Percentiles rank a stretch among this genome's conserved stretches.
These are phyloP conservation scores for Cruciata laevipes DNA, from an alignment of 257 asterid species.

Conservation along the genomic window DNA sequence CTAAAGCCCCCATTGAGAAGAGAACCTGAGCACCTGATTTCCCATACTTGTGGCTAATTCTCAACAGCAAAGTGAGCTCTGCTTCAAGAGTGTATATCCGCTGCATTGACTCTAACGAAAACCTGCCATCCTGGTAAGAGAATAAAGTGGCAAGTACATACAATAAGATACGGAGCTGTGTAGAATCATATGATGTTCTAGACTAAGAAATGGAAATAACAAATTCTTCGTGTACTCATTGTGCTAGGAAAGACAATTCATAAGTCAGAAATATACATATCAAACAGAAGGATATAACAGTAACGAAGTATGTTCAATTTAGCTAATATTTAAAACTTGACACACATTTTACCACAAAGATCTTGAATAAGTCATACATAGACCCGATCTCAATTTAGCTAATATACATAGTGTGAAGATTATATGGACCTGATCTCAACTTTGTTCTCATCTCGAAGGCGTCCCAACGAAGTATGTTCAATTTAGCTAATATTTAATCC, in stretches of 20 bases:
- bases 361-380: too few species aligned
- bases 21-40: slow-evolving; percentile 81
- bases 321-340: not conserved
- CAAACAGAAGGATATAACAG: not conserved
- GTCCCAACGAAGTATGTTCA: not conserved
- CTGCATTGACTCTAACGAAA: slow-evolving; percentile 79
- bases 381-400: too few species aligned
- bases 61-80: slow-evolving; percentile 62
- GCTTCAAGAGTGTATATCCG: slow-evolving; percentile 90
- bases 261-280: not conserved
- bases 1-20: slow-evolving; percentile 85
- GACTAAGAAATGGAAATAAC: not conserved
- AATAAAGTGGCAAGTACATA: slow-evolving; percentile 1
- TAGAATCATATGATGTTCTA: not conserved
- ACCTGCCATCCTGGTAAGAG: slow-evolving; percentile 59
- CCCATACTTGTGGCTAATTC: slow-evolving; percentile 87
- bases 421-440: not conserved
- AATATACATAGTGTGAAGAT: too few species aligned
- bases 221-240: not conserved
- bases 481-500: not conserved
- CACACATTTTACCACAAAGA: too few species aligned
- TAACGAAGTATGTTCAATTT: not conserved
- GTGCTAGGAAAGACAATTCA: not conserved
- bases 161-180: not conserved
- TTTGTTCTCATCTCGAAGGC: too few species aligned